Conservation (phyloP, 2,329 filamentous ascomycete genomes). For the Pseudohalonectria lignicola region DNA sequence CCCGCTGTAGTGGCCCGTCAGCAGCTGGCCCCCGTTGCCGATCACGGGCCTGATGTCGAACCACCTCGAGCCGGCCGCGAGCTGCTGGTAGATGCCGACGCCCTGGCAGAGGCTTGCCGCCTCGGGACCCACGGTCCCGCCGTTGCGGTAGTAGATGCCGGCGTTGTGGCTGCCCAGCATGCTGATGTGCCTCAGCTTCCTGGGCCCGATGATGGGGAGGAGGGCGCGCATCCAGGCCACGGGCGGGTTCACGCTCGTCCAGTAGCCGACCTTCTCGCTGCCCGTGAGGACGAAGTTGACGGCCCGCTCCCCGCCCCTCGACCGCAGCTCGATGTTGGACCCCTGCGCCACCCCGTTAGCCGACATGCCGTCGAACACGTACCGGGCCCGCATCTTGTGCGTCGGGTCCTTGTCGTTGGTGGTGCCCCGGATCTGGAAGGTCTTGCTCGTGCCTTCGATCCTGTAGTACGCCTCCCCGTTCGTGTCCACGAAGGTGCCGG, state of each 20-base stretch:
- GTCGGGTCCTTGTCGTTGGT: slow-evolving; percentile 4
- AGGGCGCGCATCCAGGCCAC: slow-evolving; percentile 9
- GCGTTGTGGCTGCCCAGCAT: slow-evolving; percentile 31
- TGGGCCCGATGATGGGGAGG: slow-evolving; percentile 9
- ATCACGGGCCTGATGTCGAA: slow-evolving; percentile 24
- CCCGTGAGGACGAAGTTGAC: slow-evolving; percentile 9
- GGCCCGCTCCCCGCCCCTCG: slow-evolving; percentile 3
- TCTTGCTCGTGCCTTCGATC: slow-evolving; percentile 6
- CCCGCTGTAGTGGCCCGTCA: slow-evolving; percentile 16
- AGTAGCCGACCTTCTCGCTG: slow-evolving; percentile 9
- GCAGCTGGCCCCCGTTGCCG: slow-evolving; percentile 19
- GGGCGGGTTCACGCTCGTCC: slow-evolving; percentile 4
- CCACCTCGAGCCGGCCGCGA: slow-evolving; percentile 24
- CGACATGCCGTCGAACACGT: slow-evolving; percentile 5
- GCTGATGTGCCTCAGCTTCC: slow-evolving; percentile 26
- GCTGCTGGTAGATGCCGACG: slow-evolving; percentile 24
- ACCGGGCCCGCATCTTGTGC: slow-evolving; percentile 2
- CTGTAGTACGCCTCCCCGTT: slow-evolving; percentile 7
- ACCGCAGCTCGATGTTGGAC: background rate
- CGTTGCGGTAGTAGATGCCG: slow-evolving; percentile 23
- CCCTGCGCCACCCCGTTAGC: slow-evolving; percentile 1
- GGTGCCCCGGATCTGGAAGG: slow-evolving; percentile 5
- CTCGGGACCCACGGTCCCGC: slow-evolving; percentile 15
- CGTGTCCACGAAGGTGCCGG: slow-evolving; percentile 5
- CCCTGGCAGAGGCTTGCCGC: slow-evolving; percentile 26